Evolutionary conservation across 352 stramenopile species (phyloP).

Genomic region (Phytophthora pinifolia): DNA sequence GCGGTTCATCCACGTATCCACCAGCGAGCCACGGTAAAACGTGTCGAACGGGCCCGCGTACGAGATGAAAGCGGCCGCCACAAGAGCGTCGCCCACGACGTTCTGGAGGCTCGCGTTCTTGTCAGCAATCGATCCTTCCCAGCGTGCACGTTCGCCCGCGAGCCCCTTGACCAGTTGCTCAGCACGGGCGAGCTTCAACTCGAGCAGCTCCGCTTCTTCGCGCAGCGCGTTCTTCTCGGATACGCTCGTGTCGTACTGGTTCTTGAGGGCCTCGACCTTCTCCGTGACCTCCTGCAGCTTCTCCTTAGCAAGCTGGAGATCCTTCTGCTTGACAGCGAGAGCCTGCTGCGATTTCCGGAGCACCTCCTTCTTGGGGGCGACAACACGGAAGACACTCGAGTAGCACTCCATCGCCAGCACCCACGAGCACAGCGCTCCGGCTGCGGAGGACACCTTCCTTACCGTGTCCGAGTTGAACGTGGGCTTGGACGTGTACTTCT

Average conservation of each 20-base stretch:
- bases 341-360: conserved; percentile 87
- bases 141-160: conserved; percentile 93
- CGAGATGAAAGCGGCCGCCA: conserved; percentile 94
- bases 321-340: conserved; percentile 86
- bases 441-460: conserved; percentile 88
- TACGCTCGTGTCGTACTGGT: conserved; percentile 91
- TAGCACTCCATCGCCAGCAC: conserved; percentile 93
- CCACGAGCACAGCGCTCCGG: conserved; percentile 90
- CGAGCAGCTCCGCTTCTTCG: conserved; percentile 91
- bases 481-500: conserved; percentile 92
- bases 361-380: conserved; percentile 90
- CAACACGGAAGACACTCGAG: conserved; percentile 83
- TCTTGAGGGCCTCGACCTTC: conserved; percentile 91
- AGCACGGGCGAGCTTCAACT: conserved; percentile 92
- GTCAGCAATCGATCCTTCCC: conserved; percentile 89
- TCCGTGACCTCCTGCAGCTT: conserved; percentile 90
- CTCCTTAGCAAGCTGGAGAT: conserved; percentile 88
- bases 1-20: conserved; percentile 90
- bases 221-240: conserved; percentile 93
- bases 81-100: conserved; percentile 91
- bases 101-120: conserved; percentile 90
- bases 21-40: conserved; percentile 82
- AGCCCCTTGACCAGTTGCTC: conserved; percentile 94
- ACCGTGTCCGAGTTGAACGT: conserved; percentile 88
- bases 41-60: conserved; percentile 96